Evolutionary conservation across 139 green algal species (phyloP).

Genomic region (Pleodorina starrii): DNA sequence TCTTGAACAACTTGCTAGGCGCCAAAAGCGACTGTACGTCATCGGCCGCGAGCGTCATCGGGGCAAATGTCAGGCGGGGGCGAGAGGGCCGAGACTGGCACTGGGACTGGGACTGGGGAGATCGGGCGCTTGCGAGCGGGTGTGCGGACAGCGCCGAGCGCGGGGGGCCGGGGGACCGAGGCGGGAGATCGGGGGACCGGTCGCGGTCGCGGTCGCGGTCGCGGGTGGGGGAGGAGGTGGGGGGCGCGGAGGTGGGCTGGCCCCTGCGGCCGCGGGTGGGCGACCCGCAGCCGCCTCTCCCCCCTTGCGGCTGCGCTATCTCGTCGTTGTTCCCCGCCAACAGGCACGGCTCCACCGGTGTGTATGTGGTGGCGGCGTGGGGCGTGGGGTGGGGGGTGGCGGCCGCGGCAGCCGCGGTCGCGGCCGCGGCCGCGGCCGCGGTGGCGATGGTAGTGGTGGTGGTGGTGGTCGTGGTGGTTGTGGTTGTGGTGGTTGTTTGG

Average conservation of each 20-base stretch:
- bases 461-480: too few species aligned
- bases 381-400: neutral
- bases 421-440: too few species aligned
- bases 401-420: too few species aligned
- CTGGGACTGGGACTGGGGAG: too few species aligned
- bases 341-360: conserved; percentile 1
- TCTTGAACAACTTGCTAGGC: conserved; percentile 5
- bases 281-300: neutral
- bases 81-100: neutral
- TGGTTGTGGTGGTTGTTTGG: neutral
- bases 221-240: neutral
- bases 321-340: neutral
- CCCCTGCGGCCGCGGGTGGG: neutral
- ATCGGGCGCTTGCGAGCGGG: too few species aligned
- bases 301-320: neutral
- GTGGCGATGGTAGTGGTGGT: too few species aligned
- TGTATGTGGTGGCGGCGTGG: too few species aligned
- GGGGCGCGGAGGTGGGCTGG: neutral
- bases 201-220: neutral
- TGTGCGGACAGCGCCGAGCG: neutral
- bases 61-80: neutral
- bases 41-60: neutral
- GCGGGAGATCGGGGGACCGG: neutral
- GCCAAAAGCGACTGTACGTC: conserved; percentile 21
- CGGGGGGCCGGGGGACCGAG: too few species aligned